phyloP scores from a whole-genome alignment of 2,329 filamentous ascomycete genomes.

The Chaetomium sp. region DNA sequence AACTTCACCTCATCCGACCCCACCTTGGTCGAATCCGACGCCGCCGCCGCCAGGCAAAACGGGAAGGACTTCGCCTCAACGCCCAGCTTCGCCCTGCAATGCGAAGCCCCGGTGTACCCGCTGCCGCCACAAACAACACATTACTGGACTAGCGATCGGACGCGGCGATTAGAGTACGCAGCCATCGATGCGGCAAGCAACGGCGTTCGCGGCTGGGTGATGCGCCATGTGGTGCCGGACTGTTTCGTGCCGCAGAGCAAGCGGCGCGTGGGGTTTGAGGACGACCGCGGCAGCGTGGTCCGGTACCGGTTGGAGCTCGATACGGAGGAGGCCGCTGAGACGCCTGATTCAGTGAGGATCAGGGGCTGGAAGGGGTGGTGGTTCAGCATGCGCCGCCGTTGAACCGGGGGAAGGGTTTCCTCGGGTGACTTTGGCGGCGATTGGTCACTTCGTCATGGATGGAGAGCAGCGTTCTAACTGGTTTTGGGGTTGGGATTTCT shows the following conservation, averaged over 20 bases:
- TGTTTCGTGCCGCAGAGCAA: slow-evolving; percentile 58
- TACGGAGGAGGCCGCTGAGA: slow-evolving; percentile 42
- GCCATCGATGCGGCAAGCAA: slow-evolving; percentile 65
- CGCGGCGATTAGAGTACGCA: slow-evolving; percentile 64
- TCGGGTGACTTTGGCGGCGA: no score
- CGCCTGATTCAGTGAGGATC: slow-evolving; percentile 20
- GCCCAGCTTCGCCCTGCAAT: slow-evolving; percentile 17
- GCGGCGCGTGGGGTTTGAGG: slow-evolving; percentile 59
- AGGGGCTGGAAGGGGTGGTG: slow-evolving; percentile 33
- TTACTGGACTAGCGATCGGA: slow-evolving; percentile 68
- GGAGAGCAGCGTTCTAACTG: neutral
- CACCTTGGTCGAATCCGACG: slow-evolving; percentile 27
- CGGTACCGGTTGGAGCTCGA: slow-evolving; percentile 63
- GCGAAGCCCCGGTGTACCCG: slow-evolving; percentile 40
- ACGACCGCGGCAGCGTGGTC: slow-evolving; percentile 64
- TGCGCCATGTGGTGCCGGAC: slow-evolving; percentile 60
- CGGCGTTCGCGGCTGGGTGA: slow-evolving; percentile 63
- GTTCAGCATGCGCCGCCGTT: slow-evolving; percentile 30
- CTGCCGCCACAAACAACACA: slow-evolving; percentile 62
- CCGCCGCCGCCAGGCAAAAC: slow-evolving; percentile 5
- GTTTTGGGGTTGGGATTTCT: neutral
- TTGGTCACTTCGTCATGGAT: neutral
- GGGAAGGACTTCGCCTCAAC: slow-evolving; percentile 16
- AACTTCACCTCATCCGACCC: slow-evolving; percentile 51
- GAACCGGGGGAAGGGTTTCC: slow-evolving; percentile 4